Base-by-base conservation (phyloP, 1,139 yeast species). In the Yamadazyma songkhlaensis region DNA sequence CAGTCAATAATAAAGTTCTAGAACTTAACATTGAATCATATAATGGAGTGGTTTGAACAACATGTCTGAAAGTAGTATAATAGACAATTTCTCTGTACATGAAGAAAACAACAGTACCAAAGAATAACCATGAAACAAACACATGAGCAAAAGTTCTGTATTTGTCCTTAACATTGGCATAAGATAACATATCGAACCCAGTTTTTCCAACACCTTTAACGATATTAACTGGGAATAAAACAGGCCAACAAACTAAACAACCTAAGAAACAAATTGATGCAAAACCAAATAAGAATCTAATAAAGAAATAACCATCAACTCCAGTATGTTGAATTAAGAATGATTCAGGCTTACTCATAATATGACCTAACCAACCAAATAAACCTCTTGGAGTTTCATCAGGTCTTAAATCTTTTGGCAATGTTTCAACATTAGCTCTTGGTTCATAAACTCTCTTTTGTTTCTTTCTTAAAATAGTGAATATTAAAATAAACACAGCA, bases 141-240 rank as follows among this genome's bases (percentile, higher is more conserved):
- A 79, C 84, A 51, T 84, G 92, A 25, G 89, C 90, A 54, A 77
- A 82, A 46, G 70, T 79, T 55, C 86, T 68, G 58, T 76, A 73
- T 41, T 75, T 71, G 47, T 80, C 63, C 10, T 64, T 67, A 39
- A 89, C 83, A 50, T 84, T 83, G 25, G 86, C 72, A 46, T 77
- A 78, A 3, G 85, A 62, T 40, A 84, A 60, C 32, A 75, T 64
- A 49, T 82, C 81, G 39, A 84, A 75, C 37, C 84, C 89, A 10
- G 55, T 80, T 9, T 59, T 45, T 25, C 67, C 62, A 13, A 69
- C 69, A 14, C 95, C 92, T 46, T 86, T 82, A 7, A 95, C 81
- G 10, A 94, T 95, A 59, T 89, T 87, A 35, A 92, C 84, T 0
- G 98, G 94, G 45, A 92, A 70, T 42, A 92, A 66, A 41, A 92